phyloP scores from a whole-genome alignment of 2,329 filamentous ascomycete genomes.

The Canariomyces notabilis region DNA sequence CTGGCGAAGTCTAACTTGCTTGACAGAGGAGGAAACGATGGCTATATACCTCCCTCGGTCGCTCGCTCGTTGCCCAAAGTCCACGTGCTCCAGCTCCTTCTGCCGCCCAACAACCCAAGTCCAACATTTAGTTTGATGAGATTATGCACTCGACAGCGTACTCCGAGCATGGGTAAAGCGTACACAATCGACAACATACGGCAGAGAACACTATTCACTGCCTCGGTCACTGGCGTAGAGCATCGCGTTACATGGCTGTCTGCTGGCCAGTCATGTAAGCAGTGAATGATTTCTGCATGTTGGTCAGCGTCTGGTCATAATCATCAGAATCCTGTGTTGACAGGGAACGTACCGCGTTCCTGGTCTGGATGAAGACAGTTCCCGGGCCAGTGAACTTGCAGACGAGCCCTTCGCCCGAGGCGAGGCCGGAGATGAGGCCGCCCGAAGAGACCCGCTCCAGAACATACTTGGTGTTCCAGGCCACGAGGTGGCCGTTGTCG shows the following conservation, averaged over 20 bases:
- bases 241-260: constrained; percentile 18
- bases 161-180: too few relatives aligned
- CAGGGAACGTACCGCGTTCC: constrained; percentile 63
- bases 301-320: neutral
- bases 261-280: constrained; percentile 48
- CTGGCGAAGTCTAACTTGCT: too few relatives aligned
- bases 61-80: too few relatives aligned
- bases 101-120: too few relatives aligned
- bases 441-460: constrained; percentile 87
- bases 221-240: too few relatives aligned
- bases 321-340: neutral
- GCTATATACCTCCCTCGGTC: too few relatives aligned
- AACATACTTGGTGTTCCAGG: constrained; percentile 94
- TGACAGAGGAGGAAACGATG: too few relatives aligned
- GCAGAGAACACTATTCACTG: too few relatives aligned
- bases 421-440: constrained; percentile 83
- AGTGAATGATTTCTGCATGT: constrained; percentile 44
- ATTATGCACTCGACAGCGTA: too few relatives aligned
- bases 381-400: constrained; percentile 93
- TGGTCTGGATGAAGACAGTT: constrained; percentile 86
- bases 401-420: constrained; percentile 79
- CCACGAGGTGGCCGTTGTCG: constrained; percentile 88
- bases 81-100: too few relatives aligned
- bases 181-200: too few relatives aligned
- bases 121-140: too few relatives aligned